A percentile compares a stretch with the other conserved stretches of the same genome.
phyloP scores from a whole-genome alignment of 2,329 filamentous ascomycete species.

The Xylogone sp. region DNA sequence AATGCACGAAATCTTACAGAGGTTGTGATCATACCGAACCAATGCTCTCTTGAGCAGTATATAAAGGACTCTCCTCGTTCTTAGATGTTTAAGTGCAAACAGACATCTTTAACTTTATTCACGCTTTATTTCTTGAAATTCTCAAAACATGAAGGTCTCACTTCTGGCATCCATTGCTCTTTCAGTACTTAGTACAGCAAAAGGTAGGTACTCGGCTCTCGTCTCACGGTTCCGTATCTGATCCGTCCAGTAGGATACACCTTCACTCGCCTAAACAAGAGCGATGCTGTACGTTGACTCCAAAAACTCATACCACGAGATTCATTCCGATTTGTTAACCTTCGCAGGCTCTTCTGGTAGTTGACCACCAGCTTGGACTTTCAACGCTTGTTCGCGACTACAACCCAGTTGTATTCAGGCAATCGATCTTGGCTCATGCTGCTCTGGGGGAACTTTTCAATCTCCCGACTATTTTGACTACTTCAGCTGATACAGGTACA shows the following conservation, averaged over 20 bases:
- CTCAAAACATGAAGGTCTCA: slow-evolving; percentile 21
- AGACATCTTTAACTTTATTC: too few species aligned
- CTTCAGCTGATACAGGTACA: slow-evolving; percentile 56
- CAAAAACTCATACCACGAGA: background rate
- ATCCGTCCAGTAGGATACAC: slow-evolving; percentile 14
- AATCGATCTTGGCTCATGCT: slow-evolving; percentile 66
- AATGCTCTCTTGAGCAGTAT: too few species aligned
- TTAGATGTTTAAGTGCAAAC: too few species aligned
- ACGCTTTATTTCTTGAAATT: too few species aligned
- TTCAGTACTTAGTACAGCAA: slow-evolving; percentile 12
- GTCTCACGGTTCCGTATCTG: slow-evolving; percentile 7
- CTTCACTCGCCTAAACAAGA: slow-evolving; percentile 31
- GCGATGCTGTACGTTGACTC: slow-evolving; percentile 21
- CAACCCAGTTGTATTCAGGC: slow-evolving; percentile 59
- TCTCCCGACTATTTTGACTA: slow-evolving; percentile 66
- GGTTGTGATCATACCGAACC: too few species aligned
- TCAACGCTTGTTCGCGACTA: slow-evolving; percentile 62
- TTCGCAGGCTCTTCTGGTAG: slow-evolving; percentile 47
- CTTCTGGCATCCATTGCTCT: slow-evolving; percentile 14
- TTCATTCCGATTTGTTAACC: background rate
- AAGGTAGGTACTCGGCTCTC: slow-evolving; percentile 9
- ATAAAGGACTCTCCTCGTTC: too few species aligned
- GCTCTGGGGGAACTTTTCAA: slow-evolving; percentile 63
- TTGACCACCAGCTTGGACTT: slow-evolving; percentile 58
- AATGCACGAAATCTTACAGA: too few species aligned